Evolutionary conservation across 805 yeast species (phyloP), one percentile per base, ranked within the genome.

Genomic region (Hanseniaspora clermontiae): DNA sequence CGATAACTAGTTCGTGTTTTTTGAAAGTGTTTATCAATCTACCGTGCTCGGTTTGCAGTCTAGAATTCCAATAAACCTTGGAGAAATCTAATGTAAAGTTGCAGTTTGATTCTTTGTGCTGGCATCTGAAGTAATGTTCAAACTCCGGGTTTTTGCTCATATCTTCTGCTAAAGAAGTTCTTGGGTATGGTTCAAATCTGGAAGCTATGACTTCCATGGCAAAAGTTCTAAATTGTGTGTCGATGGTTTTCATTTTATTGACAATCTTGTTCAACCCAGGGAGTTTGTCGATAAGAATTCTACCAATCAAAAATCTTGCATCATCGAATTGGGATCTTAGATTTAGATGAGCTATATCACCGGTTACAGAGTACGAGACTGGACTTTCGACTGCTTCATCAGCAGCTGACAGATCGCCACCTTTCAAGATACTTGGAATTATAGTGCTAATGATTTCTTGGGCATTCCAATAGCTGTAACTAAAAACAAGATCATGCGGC

Each of bases 61-160:
- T 78, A 15, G 97, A 87, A 67, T 93, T 93, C 99, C 99, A 93
- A 70, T 95, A 93, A 5, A 95, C 98, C 65, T 87, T 86, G 58
- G 87, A 79, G 67, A 95, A 93, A 65, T 93, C 96, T 68, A 93
- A 91, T 49, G 73, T 78, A 71, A 93, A 93, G 11, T 73, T 69
- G 72, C 99, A 91, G 38, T 87, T 87, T 58, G 90, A 80, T 67
- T 93, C 98, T 60, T 76, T 79, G 68, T 91, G 97, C 60, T 86
- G 86, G 15, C 54, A 51, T 42, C 48, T 51, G 39, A 57, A 57
- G 34, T 45, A 45, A 36, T 55, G 34, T 15, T 42, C 12, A 31
- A 55, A 48, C 2, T 19, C 9, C 19, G 32, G 38, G 34, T 56
- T 38, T 11, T n/a, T 46, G 5, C 14, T n/a, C 43, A 69, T 14